Percentiles rank a stretch among this genome's conserved stretches.
phyloP scores from a whole-genome alignment of 257 asterid species.

The Salvia rosmarinus region DNA sequence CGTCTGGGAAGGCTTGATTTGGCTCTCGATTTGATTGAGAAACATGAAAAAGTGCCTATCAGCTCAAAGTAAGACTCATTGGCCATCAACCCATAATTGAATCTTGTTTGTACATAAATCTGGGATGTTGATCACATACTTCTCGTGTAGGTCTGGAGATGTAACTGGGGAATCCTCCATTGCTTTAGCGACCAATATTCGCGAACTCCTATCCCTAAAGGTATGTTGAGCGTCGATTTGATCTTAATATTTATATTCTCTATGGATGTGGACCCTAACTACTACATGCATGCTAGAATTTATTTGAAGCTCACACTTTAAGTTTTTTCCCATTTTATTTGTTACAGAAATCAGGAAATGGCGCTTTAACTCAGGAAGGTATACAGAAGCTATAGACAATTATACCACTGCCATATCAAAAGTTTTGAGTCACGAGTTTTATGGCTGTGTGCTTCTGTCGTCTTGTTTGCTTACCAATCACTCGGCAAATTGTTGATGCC shows the following conservation, averaged over 20 bases:
- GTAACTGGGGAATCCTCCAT: conserved; percentile 43
- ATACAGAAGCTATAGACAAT: conserved; percentile 81
- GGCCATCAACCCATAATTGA: conserved; percentile 19
- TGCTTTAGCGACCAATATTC: conserved; percentile 68
- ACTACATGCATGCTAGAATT: not conserved
- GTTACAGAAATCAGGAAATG: conserved; percentile 86
- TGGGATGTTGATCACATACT: conserved; percentile 36
- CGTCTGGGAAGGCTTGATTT: conserved; percentile 79
- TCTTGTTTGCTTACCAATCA: conserved; percentile 91
- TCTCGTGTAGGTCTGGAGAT: conserved; percentile 51
- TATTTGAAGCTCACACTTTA: conserved; percentile 5
- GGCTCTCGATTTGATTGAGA: conserved; percentile 84
- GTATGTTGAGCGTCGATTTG: conserved; percentile 43
- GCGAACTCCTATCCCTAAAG: conserved; percentile 71
- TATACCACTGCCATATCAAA: conserved; percentile 79
- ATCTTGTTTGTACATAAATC: conserved; percentile 29
- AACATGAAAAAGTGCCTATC: conserved; percentile 51
- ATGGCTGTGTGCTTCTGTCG: conserved; percentile 95
- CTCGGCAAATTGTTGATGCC: conserved; percentile 80
- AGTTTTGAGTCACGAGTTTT: conserved; percentile 78
- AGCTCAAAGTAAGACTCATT: conserved; percentile 52
- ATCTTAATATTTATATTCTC: not conserved
- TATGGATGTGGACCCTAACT: not conserved
- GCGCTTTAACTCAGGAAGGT: conserved; percentile 71
- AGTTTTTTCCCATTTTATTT: conserved; percentile 15